Percentiles rank a stretch among this genome's conserved stretches.
phyloP scores from a whole-genome alignment of 257 asterid genomes.

The Scutellaria minor region DNA sequence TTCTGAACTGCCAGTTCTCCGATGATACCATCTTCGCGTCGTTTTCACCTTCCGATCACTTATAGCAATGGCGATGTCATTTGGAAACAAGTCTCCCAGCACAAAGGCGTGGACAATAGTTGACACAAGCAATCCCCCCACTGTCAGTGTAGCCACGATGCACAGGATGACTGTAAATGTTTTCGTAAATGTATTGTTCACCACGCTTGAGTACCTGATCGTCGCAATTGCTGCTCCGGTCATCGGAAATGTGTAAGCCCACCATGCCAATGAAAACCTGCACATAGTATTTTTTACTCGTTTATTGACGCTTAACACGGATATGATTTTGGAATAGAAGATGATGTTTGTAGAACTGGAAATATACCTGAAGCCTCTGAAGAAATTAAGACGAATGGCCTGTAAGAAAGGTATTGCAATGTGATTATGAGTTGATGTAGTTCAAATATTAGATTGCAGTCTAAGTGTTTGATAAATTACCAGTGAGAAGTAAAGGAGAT shows the following conservation, averaged over 20 bases:
- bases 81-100: slow-evolving; percentile 69
- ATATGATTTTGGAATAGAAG: too few species aligned
- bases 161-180: slow-evolving; percentile 54
- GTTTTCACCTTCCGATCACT: slow-evolving; percentile 57
- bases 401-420: slow-evolving; percentile 29
- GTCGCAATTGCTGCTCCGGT: slow-evolving; percentile 89
- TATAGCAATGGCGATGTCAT: slow-evolving; percentile 80
- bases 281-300: not conserved
- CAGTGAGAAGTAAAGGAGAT: not conserved
- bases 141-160: slow-evolving; percentile 58
- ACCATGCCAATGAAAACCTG: slow-evolving; percentile 88
- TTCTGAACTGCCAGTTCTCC: slow-evolving; percentile 55
- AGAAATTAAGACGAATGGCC: slow-evolving; percentile 88
- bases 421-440: not conserved
- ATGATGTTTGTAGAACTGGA: not conserved
- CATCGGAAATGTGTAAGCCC: slow-evolving; percentile 97
- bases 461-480: not conserved
- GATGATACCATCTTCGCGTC: slow-evolving; percentile 52
- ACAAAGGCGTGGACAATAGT: slow-evolving; percentile 74
- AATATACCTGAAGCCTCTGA: slow-evolving; percentile 75
- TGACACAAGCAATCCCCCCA: slow-evolving; percentile 56
- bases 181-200: slow-evolving; percentile 52
- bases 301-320: too few species aligned
- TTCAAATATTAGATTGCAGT: not conserved
- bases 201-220: slow-evolving; percentile 60